phyloP scores from a whole-genome alignment of 2,329 filamentous ascomycete species.

The Talaromyces marneffei region DNA sequence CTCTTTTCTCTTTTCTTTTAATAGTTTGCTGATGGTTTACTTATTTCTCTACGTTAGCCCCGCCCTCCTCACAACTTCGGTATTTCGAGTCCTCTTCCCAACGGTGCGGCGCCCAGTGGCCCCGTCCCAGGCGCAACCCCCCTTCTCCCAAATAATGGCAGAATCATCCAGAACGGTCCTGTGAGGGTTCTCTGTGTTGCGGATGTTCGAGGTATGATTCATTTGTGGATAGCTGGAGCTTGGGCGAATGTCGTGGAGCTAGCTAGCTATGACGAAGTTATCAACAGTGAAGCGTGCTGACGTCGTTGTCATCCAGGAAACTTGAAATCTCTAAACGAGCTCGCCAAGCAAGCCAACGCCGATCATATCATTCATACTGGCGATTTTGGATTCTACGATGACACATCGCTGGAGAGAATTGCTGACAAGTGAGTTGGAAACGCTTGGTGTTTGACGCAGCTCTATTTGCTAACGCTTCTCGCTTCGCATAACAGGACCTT shows the following conservation, averaged over 20 bases:
- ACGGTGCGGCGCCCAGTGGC: constrained; percentile 38
- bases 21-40: constrained; percentile 20
- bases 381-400: constrained; percentile 98
- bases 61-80: constrained; percentile 40
- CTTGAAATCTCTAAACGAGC: constrained; percentile 88
- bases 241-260: not conserved
- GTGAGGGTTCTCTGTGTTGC: constrained; percentile 46
- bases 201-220: constrained; percentile 44
- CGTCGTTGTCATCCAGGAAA: constrained; percentile 61
- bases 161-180: constrained; percentile 44
- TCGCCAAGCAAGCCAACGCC: constrained; percentile 88
- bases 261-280: not conserved
- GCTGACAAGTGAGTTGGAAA: constrained; percentile 76
- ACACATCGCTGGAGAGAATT: constrained; percentile 90
- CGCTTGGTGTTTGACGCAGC: not conserved
- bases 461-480: not conserved
- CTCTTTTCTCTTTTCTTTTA: not conserved
- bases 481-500: constrained; percentile 60
- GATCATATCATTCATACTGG: constrained; percentile 98
- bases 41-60: constrained; percentile 27
- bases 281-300: not conserved
- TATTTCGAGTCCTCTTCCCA: constrained; percentile 42
- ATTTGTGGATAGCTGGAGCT: not conserved
- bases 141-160: constrained; percentile 47
- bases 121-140: constrained; percentile 43